Evolutionary conservation across 768 basidiomycete genomes (phyloP).

Genomic region (Russula virescens): DNA sequence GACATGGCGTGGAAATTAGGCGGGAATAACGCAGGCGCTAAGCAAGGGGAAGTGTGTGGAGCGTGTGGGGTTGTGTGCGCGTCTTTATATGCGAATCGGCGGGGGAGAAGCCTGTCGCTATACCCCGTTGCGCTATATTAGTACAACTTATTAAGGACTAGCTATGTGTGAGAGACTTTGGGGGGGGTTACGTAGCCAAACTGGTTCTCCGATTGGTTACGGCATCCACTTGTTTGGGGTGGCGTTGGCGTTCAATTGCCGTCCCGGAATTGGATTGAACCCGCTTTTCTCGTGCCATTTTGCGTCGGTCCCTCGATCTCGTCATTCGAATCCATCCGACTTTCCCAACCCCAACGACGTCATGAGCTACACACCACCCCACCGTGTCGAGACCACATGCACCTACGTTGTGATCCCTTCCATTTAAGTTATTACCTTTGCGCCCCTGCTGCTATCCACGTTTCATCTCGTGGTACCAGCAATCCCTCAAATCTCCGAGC

Average conservation of each 20-base stretch:
- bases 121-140: no score
- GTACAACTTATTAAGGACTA: no score
- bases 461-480: no score
- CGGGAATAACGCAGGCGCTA: background rate
- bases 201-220: slow-evolving; percentile 19
- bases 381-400: no score
- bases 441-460: no score
- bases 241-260: background rate
- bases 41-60: background rate
- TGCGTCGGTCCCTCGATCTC: no score
- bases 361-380: background rate
- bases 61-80: background rate
- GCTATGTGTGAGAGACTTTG: background rate
- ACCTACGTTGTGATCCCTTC: no score
- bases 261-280: background rate
- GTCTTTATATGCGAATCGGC: background rate
- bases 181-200: background rate
- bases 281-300: slow-evolving; percentile 5
- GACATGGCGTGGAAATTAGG: slow-evolving; percentile 26
- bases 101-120: no score
- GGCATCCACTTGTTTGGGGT: slow-evolving; percentile 6
- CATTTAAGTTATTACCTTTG: no score
- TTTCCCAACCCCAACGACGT: background rate
- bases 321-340: background rate
- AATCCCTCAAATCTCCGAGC: background rate